Base-by-base conservation (phyloP, 306 rosid species). In the Begonia peltatifolia region DNA sequence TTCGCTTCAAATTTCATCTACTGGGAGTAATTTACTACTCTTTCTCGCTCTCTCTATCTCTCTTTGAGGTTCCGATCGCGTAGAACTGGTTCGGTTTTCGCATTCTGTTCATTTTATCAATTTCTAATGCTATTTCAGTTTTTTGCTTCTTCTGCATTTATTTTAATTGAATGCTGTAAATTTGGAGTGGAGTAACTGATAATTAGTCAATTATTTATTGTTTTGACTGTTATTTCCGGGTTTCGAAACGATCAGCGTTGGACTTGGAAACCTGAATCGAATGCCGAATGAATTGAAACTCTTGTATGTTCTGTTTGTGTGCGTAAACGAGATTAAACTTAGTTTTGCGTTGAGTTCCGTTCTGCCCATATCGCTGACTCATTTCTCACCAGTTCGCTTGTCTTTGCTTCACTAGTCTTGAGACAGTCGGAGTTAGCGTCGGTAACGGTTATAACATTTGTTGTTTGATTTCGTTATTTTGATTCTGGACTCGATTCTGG, bases 1-100 rank as follows among this genome's bases (percentile, higher is more conserved):
- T 71, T 12, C 57, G 59, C 71, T 60, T 65, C 42, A 10, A 48
- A 64, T 56, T 64, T 15, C 60, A n/a, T 6, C 9, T 23, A n/a
- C 61, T 10, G 38, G 3, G 6, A 30, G 38, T 30, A 5, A 30
- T 30, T 30, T 7, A 1, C 20, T 4, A 12, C 58, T 14, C 12
- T 9, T 30, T 8, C 12, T 56, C 42, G 48, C 17, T 41, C 15
- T 59, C 14, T 41, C 23, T 3, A 50, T 41, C 9, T 49, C 15
- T 46, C 11, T 30, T 4, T 52, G 35, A 12, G 38, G 4, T 16
- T 50, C 44, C 2, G 35, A 25, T 25, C 35, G 35, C 35, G 35
- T 6, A 17, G 35, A 25, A 38, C 42, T 1, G 63, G 55, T 59
- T 46, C 49, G 63, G 9, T 18, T 17, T 17, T 50, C 41, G 13